Evolutionary conservation across 768 basidiomycete species (phyloP), one percentile per base, ranked within the genome.

Genomic region (Suillus weaverae): DNA sequence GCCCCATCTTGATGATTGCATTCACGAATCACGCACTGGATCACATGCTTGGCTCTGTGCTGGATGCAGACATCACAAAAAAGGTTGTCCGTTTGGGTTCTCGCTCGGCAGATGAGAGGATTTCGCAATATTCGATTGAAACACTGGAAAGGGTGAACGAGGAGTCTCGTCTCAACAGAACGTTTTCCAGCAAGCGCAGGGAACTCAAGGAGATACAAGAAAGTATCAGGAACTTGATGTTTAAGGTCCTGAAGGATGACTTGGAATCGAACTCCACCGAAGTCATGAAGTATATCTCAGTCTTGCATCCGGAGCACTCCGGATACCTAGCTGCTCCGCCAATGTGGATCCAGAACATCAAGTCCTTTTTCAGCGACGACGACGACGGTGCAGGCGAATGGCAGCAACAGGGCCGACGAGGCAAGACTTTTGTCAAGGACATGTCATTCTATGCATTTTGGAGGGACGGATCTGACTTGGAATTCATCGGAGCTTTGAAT

Each of bases 21-120:
- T 91, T 87, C 75, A 93, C 91, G 0, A 92, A 93, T 67, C 92
- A 92, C 51, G 91, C 91, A 0, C 80, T 93, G 3, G 91, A 93
- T 64, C 89, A 92, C 67, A 83, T 92, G 77, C 76, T 93, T 2
- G 77, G 77, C 5, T 85, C 85, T 0, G 83, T 92, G 4, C 80
- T 92, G 1, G 89, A 92, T 67, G 84, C 83, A 0, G 72, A 74
- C 0, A 90, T 92, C 67, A 91, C 90, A 0, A 73, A 76, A 0
- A 83, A 85, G 43, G 78, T 92, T 26, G 83, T 92, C 3, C 86
- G 92, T 0, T 79, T 92, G 8, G 92, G 92, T 0, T 82, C 87
- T n/a, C 83, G 86, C 18, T 82, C 88, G 0, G 73, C 81, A 0
- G 86, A 90, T 43, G 86, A 88, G 60, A 79, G 83, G 20, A 85